Evolutionary conservation across 139 green algal species (phyloP).

Genomic region (Diplosphaera chodatii): DNA sequence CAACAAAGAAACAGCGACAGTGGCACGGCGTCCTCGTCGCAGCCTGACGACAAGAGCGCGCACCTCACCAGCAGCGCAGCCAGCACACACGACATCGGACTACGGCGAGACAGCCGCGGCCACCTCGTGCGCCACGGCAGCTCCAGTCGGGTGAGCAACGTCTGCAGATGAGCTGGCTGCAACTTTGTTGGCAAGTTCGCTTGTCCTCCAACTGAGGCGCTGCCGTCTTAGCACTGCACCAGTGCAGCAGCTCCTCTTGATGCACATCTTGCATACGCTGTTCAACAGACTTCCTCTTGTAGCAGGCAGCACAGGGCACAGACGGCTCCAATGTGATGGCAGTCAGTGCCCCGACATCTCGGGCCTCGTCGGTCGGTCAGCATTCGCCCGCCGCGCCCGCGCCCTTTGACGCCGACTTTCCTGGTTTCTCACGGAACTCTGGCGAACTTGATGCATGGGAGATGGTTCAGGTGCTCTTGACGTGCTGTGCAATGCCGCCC

Average conservation of each 20-base stretch:
- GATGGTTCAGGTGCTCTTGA: neutral
- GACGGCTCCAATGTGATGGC: neutral
- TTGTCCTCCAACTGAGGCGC: too few relatives aligned
- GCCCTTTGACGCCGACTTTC: neutral
- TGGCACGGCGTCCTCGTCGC: too few relatives aligned
- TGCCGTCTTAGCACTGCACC: too few relatives aligned
- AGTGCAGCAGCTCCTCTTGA: too few relatives aligned
- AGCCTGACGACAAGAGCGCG: neutral
- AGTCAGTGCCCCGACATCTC: neutral
- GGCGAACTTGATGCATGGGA: neutral
- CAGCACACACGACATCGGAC: neutral
- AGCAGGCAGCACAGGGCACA: too few relatives aligned
- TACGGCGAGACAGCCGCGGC: neutral
- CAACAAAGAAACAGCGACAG: neutral
- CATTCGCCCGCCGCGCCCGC: neutral
- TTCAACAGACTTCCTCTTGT: too few relatives aligned
- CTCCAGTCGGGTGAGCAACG: too few relatives aligned
- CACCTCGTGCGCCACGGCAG: neutral
- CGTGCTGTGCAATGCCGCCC: too few relatives aligned
- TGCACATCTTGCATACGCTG: too few relatives aligned
- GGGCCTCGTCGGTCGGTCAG: neutral
- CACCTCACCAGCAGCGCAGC: neutral
- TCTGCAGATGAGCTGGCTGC: too few relatives aligned
- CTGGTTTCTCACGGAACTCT: neutral
- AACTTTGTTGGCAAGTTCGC: too few relatives aligned